Percentiles rank a stretch among this genome's conserved stretches.
phyloP scores from a whole-genome alignment of 1,139 yeast species.

The Pichiaceae sp. region DNA sequence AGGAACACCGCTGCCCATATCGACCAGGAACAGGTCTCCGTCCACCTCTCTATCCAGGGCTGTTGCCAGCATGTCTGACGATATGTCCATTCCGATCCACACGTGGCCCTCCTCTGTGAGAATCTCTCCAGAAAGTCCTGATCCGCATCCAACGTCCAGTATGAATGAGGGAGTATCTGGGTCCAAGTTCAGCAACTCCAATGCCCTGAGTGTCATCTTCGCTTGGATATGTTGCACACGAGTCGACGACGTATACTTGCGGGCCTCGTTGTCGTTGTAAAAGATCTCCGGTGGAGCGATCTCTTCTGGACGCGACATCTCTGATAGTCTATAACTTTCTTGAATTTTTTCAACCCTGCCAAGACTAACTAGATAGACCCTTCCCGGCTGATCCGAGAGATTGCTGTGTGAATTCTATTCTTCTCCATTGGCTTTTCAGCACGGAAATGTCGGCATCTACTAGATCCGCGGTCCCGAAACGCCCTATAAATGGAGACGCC shows the following conservation, averaged over 20 bases:
- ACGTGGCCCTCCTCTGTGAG: slow-evolving; percentile 87
- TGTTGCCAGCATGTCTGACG: slow-evolving; percentile 93
- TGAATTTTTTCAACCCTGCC: too few relatives aligned
- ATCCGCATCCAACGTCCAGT: slow-evolving; percentile 94
- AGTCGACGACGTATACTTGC: slow-evolving; percentile 82
- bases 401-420: too few relatives aligned
- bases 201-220: slow-evolving; percentile 89
- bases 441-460: too few relatives aligned
- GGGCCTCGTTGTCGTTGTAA: slow-evolving; percentile 83
- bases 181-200: slow-evolving; percentile 72
- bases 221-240: slow-evolving; percentile 99
- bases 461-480: too few relatives aligned
- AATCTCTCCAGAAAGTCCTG: slow-evolving; percentile 93
- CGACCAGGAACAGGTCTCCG: slow-evolving; percentile 86
- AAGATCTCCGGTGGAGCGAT: slow-evolving; percentile 96
- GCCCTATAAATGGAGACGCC: too few relatives aligned
- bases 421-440: too few relatives aligned
- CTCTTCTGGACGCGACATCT: slow-evolving; percentile 95
- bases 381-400: too few relatives aligned
- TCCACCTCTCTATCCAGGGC: slow-evolving; percentile 88
- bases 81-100: slow-evolving; percentile 96
- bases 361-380: too few relatives aligned
- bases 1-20: slow-evolving; percentile 92
- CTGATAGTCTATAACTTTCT: not conserved
- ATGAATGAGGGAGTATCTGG: slow-evolving; percentile 56